These are phyloP conservation scores for Fibroporia radiculosa DNA, from an alignment of 768 basidiomycete genomes.

Conservation along the genomic window DNA sequence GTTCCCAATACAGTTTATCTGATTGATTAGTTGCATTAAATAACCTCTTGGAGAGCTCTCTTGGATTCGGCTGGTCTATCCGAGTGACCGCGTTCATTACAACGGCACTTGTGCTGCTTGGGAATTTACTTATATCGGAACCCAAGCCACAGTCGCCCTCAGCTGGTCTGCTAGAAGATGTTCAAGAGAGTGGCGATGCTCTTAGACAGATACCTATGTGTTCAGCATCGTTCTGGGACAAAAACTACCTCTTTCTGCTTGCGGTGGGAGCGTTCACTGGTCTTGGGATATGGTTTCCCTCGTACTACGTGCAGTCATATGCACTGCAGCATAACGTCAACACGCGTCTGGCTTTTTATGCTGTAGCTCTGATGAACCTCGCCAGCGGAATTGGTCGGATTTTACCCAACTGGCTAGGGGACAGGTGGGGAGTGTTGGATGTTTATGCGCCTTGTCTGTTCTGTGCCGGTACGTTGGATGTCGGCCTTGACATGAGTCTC, in stretches of 20 bases:
- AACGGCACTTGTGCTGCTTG: slow-evolving; percentile 19
- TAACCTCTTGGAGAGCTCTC: background rate
- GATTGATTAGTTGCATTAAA: background rate
- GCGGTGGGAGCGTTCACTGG: background rate
- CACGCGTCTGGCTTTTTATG: background rate
- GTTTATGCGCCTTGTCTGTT: background rate
- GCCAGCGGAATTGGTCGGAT: background rate
- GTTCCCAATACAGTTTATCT: background rate
- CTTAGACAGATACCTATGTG: background rate
- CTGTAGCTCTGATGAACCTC: background rate
- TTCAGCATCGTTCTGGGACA: background rate
- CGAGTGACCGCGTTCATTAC: slow-evolving; percentile 35
- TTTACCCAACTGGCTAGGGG: slow-evolving; percentile 1
- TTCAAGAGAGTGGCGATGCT: background rate
- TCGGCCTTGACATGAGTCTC: background rate
- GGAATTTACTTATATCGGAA: slow-evolving; percentile 13
- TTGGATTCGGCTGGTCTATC: slow-evolving; percentile 35
- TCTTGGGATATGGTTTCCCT: background rate
- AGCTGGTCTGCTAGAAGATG: background rate
- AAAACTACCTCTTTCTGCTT: background rate
- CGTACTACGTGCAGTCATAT: background rate
- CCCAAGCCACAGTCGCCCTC: background rate
- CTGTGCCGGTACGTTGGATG: background rate
- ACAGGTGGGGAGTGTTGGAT: background rate
- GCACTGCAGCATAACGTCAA: background rate